Conservation (phyloP, 345 rosid species). For the Garcia nutans region DNA sequence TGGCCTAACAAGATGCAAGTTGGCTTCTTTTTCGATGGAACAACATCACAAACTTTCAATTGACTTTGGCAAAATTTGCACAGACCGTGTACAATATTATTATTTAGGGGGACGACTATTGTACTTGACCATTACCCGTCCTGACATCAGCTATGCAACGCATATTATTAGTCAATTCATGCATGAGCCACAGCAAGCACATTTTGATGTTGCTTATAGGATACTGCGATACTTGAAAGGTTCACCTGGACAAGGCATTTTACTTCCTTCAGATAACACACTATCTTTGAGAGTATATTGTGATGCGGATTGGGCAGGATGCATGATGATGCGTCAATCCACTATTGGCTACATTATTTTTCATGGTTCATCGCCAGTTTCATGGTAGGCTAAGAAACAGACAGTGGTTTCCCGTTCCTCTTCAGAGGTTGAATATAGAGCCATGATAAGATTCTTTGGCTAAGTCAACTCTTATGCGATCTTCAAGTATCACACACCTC, state of each 20-base stretch:
- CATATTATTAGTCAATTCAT: background rate
- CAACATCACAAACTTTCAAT: background rate
- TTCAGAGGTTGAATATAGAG: background rate
- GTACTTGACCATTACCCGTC: background rate
- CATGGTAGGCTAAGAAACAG: background rate
- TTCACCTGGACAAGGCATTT: too few relatives aligned
- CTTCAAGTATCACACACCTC: too few relatives aligned
- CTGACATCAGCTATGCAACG: background rate
- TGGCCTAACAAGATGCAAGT: background rate
- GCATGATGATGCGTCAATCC: background rate
- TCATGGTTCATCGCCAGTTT: background rate
- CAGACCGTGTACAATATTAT: background rate
- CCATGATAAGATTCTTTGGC: background rate
- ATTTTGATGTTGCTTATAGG: too few relatives aligned
- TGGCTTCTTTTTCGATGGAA: background rate
- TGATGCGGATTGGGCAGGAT: background rate
- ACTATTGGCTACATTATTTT: background rate
- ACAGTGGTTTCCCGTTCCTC: background rate
- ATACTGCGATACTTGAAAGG: too few relatives aligned
- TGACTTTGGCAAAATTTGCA: too few relatives aligned
- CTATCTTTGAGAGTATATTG: too few relatives aligned
- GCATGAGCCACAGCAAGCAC: background rate
- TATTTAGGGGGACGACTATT: background rate
- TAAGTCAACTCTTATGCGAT: too few relatives aligned
- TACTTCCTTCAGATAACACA: too few relatives aligned